Evolutionary conservation across 2,329 filamentous ascomycete genomes (phyloP), one percentile per base, ranked within the genome.

Genomic region (Colletotrichum sp.): DNA sequence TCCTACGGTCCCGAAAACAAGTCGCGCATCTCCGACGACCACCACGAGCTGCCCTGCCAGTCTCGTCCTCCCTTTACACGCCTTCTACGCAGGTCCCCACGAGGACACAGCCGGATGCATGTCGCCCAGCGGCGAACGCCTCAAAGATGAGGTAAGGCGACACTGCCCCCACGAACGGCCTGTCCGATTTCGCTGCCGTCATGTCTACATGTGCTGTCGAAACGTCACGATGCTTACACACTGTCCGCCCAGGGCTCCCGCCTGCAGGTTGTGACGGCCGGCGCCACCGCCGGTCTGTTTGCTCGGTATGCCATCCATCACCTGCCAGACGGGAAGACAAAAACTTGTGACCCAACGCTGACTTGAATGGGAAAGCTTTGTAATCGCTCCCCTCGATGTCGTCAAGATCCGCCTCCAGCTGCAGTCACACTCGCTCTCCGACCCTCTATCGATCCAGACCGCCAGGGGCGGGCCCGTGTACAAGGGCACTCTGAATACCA

Each of bases 391-490:
- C 69, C 94, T 99, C 79, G 97, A 99, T 85, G 97, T 99, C 78
- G 93, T 99, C 86, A 99, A 99, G 88, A 99, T 99, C 86, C 95
- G 97, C 63, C 93, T 99, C 61, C 97, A 99, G 84, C 92, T 99
- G 21, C 97, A 99, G 85, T 92, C 94, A 60, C 94, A 98, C 86
- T 96, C 95, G 65, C 91, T 95, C 76, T 94, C 93, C 80, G 94
- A 96, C 81, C 94, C 95, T 3, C 85, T 92, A 12, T 90, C 92
- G 61, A 88, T 91, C 78, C 86, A 86, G 78, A 78, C 86, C 75
- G 83, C 88, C 15, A 85, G 83, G 69, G 87, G 87, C 79, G 86
- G 87, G 16, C 86, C 87, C 61, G 82, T 89, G 76, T 95, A 96
- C 86, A 95, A 93, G 82, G 95, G 95, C 79, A 95, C 95, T 1